Evolutionary conservation across 2,329 filamentous ascomycete genomes (phyloP), one percentile per base, ranked within the genome.

Genomic region (Ramichloridium luteum): DNA sequence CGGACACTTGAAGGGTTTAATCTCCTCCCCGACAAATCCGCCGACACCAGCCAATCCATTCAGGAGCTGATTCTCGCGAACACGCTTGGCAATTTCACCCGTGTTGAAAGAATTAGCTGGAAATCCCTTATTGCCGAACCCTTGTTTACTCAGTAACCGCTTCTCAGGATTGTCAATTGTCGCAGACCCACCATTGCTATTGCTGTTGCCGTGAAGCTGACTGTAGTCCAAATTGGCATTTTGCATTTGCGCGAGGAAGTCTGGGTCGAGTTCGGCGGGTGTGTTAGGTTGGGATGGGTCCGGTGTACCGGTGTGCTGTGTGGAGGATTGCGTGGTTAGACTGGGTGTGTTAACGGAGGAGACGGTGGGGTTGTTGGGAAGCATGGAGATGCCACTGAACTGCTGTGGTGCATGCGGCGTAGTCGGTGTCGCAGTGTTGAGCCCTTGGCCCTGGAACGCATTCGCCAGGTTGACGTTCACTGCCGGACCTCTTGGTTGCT

Each of bases 321-420:
- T 69, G 35, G 69, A 65, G 18, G 81, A 77, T 43, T 85, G 78
- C 1, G 83, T 83, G 37, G 80, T 80, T 36, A 96, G 68, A 1
- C 86, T 93, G 1, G 88, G 88, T 0, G 88, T 96, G 56, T 94
- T 96, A 34, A 94, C 88, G 3, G 86, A 94, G 3, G 90, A 98
- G 12, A 96, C 88, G 1, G 86, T 94, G 11, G 88, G 88, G 55
- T 94, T 94, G 56, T 93, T 84, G 54, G 85, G 80, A 44, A 93
- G 75, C 20, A 23, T 23, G 8, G 20, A n/a, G 8, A 23, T 8
- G 30, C 77, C 77, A 34, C 88, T 84, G 33, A 57, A 59, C 38
- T 62, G 60, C 25, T 68, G 65, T 47, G 70, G 76, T 28, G 78
- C 72, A 15, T 82, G 77, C 2, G 88, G 88, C 1, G 88, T 94